Evolutionary conservation across 352 stramenopile genomes (phyloP).

Genomic region (Phytopythium aichiense): DNA sequence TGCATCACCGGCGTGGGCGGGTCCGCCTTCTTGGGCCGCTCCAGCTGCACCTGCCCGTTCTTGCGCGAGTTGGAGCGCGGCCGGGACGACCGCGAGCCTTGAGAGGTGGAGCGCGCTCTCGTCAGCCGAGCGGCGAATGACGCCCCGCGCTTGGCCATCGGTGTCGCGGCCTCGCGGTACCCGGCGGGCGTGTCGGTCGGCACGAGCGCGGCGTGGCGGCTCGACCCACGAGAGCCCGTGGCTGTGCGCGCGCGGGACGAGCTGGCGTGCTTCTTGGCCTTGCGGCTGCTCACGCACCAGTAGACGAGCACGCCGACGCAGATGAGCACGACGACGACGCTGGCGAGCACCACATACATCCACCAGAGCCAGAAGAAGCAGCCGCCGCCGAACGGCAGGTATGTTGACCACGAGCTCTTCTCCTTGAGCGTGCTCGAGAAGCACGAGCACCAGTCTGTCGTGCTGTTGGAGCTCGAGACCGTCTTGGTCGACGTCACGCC

Average conservation of each 20-base stretch:
- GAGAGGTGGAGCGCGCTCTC: slow-evolving; percentile 1
- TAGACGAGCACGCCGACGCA: slow-evolving; percentile 55
- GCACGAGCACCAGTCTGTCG: slow-evolving; percentile 59
- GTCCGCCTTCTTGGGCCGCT: slow-evolving; percentile 16
- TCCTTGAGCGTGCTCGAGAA: slow-evolving; percentile 62
- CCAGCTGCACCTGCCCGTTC: slow-evolving; percentile 1
- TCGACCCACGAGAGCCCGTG: slow-evolving; percentile 23
- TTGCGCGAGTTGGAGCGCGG: slow-evolving; percentile 4
- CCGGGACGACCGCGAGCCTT: slow-evolving; percentile 1
- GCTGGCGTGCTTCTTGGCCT: slow-evolving; percentile 25
- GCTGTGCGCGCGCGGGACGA: slow-evolving; percentile 13
- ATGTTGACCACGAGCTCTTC: slow-evolving; percentile 49
- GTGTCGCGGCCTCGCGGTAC: slow-evolving; percentile 14
- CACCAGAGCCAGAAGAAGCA: slow-evolving; percentile 88
- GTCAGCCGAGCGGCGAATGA: background rate
- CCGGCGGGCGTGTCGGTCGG: slow-evolving; percentile 14
- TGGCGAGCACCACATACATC: slow-evolving; percentile 78
- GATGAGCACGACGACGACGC: slow-evolving; percentile 47
- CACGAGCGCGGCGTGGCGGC: slow-evolving; percentile 23
- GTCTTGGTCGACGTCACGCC: slow-evolving; percentile 72
- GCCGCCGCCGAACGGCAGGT: slow-evolving; percentile 48
- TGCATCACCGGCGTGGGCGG: slow-evolving; percentile 21
- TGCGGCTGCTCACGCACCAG: slow-evolving; percentile 44
- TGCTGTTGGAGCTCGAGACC: slow-evolving; percentile 39
- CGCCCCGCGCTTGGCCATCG: slow-evolving; percentile 7